Percentiles rank a stretch among this genome's conserved stretches.
These are phyloP conservation scores for Aphanomyces astaci DNA, from an alignment of 352 stramenopile genomes.

Conservation along the genomic window DNA sequence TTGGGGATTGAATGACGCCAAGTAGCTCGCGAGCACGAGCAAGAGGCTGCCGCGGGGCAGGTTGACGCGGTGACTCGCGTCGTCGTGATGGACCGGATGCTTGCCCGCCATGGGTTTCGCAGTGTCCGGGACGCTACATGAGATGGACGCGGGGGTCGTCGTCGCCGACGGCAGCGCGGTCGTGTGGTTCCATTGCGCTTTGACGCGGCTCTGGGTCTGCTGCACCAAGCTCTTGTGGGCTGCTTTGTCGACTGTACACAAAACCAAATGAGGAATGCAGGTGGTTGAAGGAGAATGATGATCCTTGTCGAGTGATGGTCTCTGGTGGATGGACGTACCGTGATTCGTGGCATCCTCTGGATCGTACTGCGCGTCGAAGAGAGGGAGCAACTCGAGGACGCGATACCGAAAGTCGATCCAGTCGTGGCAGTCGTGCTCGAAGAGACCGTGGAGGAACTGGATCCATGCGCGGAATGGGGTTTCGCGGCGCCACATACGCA, in stretches of 20 bases:
- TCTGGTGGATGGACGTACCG: not conserved
- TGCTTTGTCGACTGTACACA: not conserved
- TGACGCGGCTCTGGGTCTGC: slow-evolving; percentile 5
- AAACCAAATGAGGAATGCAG: not conserved
- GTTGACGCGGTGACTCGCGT: not conserved
- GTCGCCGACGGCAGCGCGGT: too few species aligned
- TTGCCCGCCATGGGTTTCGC: too few species aligned
- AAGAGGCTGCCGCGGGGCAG: slow-evolving; percentile 40
- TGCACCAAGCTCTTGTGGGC: slow-evolving; percentile 18
- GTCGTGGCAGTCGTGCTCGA: slow-evolving; percentile 44
- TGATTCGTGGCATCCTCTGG: not conserved
- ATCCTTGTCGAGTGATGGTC: not conserved
- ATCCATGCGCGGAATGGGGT: slow-evolving; percentile 49
- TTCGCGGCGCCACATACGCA: slow-evolving; percentile 34
- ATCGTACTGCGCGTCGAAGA: slow-evolving; percentile 32
- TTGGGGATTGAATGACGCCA: slow-evolving; percentile 76
- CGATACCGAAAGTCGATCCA: slow-evolving; percentile 56
- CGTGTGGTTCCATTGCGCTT: not conserved
- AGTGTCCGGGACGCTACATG: too few species aligned
- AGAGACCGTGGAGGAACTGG: slow-evolving; percentile 36
- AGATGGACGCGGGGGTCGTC: too few species aligned
- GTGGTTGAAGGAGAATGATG: not conserved
- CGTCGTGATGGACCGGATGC: slow-evolving; percentile 1
- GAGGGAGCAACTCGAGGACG: slow-evolving; percentile 45
- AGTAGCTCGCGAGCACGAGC: slow-evolving; percentile 58